Conservation (phyloP, 2,329 filamentous ascomycete genomes). For the Cordyceps javanica region DNA sequence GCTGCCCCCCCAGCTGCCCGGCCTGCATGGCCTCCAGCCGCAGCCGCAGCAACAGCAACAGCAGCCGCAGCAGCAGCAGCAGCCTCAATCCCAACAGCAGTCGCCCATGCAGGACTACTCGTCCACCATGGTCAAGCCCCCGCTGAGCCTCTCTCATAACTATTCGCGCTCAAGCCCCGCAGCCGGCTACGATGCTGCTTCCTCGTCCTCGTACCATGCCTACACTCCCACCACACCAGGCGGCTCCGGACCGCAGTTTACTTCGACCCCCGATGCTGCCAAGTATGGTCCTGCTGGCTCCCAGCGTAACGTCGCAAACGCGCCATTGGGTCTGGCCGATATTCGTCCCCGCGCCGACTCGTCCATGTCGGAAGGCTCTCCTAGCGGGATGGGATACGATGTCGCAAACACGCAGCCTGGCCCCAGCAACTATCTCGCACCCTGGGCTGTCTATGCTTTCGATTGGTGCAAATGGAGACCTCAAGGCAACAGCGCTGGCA, state of each 20-base stretch:
- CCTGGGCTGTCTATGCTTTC: constrained; percentile 93
- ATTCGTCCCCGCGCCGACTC: constrained; percentile 84
- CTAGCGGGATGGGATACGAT: constrained; percentile 59
- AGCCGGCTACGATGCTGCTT: constrained; percentile 46
- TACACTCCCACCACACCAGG: constrained; percentile 62
- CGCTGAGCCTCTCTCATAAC: constrained; percentile 60
- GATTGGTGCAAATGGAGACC: constrained; percentile 99
- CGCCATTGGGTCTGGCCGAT: constrained; percentile 83
- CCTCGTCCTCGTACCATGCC: constrained; percentile 49
- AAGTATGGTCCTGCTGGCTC: constrained; percentile 52
- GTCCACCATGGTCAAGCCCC: constrained; percentile 60
- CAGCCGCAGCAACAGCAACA: constrained; percentile 22
- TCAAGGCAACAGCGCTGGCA: constrained; percentile 73
- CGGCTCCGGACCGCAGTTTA: constrained; percentile 56
- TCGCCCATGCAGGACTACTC: constrained; percentile 50
- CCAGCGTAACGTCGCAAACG: constrained; percentile 67
- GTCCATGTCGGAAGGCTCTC: constrained; percentile 64
- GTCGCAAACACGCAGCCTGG: constrained; percentile 57
- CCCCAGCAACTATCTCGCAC: constrained; percentile 89
- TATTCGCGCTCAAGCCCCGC: constrained; percentile 84
- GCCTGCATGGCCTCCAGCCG: constrained; percentile 39
- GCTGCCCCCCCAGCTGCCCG: constrained; percentile 40
- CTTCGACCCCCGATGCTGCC: constrained; percentile 45
- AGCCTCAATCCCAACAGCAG: constrained; percentile 27
- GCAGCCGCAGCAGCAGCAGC: constrained; percentile 31